Conservation (phyloP, 257 asterid genomes). For the Nicotiana otophora region DNA sequence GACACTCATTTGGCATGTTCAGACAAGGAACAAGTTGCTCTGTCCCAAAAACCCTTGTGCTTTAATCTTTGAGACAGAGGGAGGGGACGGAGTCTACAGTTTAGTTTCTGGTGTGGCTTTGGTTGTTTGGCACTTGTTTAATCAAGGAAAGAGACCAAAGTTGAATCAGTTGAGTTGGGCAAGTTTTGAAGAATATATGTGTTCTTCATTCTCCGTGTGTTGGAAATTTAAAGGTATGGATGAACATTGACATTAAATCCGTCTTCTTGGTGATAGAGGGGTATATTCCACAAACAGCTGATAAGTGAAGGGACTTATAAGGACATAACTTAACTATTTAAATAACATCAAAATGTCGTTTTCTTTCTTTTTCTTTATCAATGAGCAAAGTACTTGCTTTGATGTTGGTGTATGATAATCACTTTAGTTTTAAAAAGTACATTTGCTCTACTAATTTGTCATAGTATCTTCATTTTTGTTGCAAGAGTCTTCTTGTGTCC, state of each 20-base stretch:
- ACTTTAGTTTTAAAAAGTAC: background rate
- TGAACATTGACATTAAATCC: background rate
- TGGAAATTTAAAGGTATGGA: background rate
- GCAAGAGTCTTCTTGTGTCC: background rate
- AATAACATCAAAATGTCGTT: background rate
- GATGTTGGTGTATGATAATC: background rate
- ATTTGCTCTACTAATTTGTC: background rate
- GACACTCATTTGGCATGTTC: background rate
- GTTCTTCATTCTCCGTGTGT: background rate
- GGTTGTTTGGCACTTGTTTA: background rate
- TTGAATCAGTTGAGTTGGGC: background rate
- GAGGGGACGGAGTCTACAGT: background rate
- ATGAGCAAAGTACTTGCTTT: background rate
- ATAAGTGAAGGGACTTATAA: background rate
- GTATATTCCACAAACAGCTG: background rate
- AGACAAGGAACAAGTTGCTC: background rate
- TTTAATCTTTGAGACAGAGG: background rate
- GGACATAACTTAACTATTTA: background rate
- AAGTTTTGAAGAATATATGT: background rate
- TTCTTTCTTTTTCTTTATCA: background rate
- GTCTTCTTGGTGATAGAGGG: background rate
- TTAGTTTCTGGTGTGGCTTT: background rate
- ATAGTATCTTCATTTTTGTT: background rate
- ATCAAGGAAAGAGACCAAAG: background rate
- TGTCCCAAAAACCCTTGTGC: background rate